Percentiles rank a stretch among this genome's conserved stretches.
Conservation (phyloP, 352 stramenopile species). For the Phytophthora uliginosa region DNA sequence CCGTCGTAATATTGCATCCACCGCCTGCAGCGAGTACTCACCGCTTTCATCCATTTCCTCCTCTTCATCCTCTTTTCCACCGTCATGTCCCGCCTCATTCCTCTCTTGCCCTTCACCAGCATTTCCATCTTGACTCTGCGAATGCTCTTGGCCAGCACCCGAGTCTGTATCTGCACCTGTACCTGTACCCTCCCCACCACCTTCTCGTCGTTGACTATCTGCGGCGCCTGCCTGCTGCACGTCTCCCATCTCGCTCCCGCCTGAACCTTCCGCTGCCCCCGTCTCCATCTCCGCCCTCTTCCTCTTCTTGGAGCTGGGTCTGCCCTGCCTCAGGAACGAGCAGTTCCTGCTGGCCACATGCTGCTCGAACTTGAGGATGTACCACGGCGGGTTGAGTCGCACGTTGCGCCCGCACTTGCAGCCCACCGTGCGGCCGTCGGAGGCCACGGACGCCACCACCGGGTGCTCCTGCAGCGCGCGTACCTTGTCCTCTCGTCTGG, state of each 20-base stretch:
- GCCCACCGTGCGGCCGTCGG: constrained; percentile 62
- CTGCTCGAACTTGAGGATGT: constrained; percentile 90
- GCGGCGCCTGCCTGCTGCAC: not conserved
- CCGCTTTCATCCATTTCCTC: not conserved
- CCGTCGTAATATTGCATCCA: constrained; percentile 40
- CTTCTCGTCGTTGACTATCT: not conserved
- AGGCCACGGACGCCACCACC: constrained; percentile 51
- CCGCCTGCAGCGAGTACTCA: constrained; percentile 42
- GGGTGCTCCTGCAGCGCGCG: constrained; percentile 64
- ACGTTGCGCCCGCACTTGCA: constrained; percentile 83
- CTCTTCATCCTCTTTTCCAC: constrained; percentile 2
- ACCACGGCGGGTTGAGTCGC: constrained; percentile 84
- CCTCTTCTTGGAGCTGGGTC: constrained; percentile 20
- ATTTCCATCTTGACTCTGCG: constrained; percentile 2
- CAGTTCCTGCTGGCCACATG: constrained; percentile 88
- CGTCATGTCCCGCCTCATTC: not conserved
- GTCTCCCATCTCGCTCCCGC: not conserved
- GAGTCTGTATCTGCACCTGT: not conserved
- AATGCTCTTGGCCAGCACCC: not conserved
- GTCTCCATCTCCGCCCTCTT: constrained; percentile 5
- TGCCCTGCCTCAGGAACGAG: constrained; percentile 64
- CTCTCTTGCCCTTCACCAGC: not conserved
- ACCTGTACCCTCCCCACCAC: not conserved
- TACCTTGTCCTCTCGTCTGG: constrained; percentile 75
- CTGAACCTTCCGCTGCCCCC: not conserved